A percentile compares a stretch with the other conserved stretches of the same genome.
These are phyloP conservation scores for Ceratobasidium sp. DNA, from an alignment of 1,284 basidiomycete species.

Conservation along the genomic window DNA sequence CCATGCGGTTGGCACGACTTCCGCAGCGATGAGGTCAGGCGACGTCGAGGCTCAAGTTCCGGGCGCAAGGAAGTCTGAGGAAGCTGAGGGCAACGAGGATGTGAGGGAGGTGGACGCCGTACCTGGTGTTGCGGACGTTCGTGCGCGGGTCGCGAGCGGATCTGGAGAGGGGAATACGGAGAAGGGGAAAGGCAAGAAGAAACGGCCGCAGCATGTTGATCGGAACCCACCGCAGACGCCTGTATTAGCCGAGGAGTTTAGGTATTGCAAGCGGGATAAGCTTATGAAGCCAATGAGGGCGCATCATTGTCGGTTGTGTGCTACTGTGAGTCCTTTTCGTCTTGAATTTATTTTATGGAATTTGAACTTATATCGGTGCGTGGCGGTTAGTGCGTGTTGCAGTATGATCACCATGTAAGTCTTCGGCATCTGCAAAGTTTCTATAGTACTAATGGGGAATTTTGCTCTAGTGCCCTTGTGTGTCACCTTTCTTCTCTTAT, in stretches of 20 bases:
- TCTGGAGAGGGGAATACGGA: background rate
- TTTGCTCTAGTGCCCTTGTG: conserved; percentile 67
- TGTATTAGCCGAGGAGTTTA: conserved; percentile 66
- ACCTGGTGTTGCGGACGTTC: conserved; percentile 51
- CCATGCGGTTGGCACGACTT: background rate
- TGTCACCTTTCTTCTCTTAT: conserved; percentile 54
- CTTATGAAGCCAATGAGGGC: conserved; percentile 77
- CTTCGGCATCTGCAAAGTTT: conserved; percentile 45
- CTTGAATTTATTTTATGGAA: conserved; percentile 73
- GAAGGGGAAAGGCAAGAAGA: background rate
- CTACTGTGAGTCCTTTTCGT: conserved; percentile 64
- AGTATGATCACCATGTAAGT: conserved; percentile 76
- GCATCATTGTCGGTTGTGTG: conserved; percentile 83
- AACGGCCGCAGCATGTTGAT: background rate
- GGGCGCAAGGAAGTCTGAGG: background rate
- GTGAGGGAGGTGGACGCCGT: conserved; percentile 53
- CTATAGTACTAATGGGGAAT: background rate
- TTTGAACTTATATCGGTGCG: conserved; percentile 79
- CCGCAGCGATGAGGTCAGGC: conserved; percentile 3
- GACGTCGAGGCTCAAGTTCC: conserved; percentile 3
- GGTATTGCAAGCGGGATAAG: conserved; percentile 71
- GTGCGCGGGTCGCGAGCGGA: background rate
- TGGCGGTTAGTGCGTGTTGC: conserved; percentile 69
- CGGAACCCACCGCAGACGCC: conserved; percentile 55
- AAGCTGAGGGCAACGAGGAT: conserved; percentile 37